Percentiles rank a stretch among this genome's conserved stretches.
Conservation (phyloP, 2,329 filamentous ascomycete species). For the Hymenoscyphus scutula region DNA sequence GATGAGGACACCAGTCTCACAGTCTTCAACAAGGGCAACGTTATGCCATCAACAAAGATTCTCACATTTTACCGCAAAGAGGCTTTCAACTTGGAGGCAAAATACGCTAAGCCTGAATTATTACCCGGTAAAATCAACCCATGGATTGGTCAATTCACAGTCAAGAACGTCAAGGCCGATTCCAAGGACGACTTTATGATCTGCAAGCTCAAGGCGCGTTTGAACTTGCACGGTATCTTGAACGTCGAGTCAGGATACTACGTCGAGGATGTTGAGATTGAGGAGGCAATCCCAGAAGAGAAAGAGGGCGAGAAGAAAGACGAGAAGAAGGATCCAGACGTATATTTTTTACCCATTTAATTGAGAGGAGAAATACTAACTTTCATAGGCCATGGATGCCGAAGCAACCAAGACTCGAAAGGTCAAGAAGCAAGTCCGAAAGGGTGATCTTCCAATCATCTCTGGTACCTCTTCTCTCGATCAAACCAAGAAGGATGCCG, state of each 20-base stretch:
- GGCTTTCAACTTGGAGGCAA: conserved; percentile 91
- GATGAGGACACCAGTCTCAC: conserved; percentile 97
- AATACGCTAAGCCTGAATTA: conserved; percentile 81
- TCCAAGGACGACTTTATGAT: conserved; percentile 98
- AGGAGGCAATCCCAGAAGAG: conserved; percentile 83
- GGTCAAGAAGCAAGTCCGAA: conserved; percentile 99
- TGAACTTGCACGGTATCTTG: conserved; percentile 93
- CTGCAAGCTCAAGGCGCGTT: conserved; percentile 96
- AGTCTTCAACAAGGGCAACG: conserved; percentile 95
- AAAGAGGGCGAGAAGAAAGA: conserved; percentile 54
- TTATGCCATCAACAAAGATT: conserved; percentile 98
- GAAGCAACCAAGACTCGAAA: conserved; percentile 84
- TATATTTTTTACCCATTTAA: conserved; percentile 44
- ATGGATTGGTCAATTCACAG: conserved; percentile 96
- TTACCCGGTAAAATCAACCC: conserved; percentile 88
- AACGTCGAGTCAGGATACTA: conserved; percentile 98
- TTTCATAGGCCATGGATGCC: conserved; percentile 70
- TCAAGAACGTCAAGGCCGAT: conserved; percentile 95
- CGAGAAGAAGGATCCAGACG: conserved; percentile 65
- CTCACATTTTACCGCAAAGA: conserved; percentile 99
- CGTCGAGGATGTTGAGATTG: conserved; percentile 95
- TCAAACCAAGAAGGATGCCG: conserved; percentile 59
- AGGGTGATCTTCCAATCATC: conserved; percentile 88
- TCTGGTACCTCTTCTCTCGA: conserved; percentile 81
- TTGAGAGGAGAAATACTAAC: conserved; percentile 10